A percentile compares a stretch with the other conserved stretches of the same genome.
These are phyloP conservation scores for Ramaria sp. DNA, from an alignment of 768 basidiomycete species.

Conservation along the genomic window DNA sequence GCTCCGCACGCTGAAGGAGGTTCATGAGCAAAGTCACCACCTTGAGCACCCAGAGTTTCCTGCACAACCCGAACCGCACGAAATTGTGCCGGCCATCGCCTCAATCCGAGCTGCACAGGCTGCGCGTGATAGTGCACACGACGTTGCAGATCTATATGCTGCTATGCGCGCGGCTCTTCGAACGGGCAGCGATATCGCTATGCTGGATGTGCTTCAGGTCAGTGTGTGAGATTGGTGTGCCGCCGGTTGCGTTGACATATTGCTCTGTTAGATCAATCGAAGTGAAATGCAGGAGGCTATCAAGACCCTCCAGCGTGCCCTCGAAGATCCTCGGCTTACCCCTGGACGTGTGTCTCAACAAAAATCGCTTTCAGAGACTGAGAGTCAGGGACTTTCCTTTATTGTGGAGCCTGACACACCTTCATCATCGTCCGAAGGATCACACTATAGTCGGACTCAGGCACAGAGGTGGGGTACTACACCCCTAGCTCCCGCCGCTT, in stretches of 20 bases:
- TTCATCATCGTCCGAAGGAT: not conserved
- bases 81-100: slow-evolving; percentile 16
- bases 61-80: not conserved
- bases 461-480: not conserved
- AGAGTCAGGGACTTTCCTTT: not conserved
- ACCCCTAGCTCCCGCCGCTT: not conserved
- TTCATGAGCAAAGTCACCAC: slow-evolving; percentile 21
- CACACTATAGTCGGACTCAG: not conserved
- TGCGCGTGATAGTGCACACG: slow-evolving; percentile 36
- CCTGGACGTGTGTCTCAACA: slow-evolving; percentile 6
- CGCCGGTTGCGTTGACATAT: not conserved
- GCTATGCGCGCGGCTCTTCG: slow-evolving; percentile 50
- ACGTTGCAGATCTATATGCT: slow-evolving; percentile 43
- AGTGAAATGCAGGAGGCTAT: slow-evolving; percentile 74
- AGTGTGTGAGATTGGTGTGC: not conserved
- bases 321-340: slow-evolving; percentile 20
- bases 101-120: slow-evolving; percentile 29
- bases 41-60: not conserved
- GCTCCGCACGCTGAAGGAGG: slow-evolving; percentile 42
- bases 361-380: slow-evolving; percentile 13
- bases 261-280: slow-evolving; percentile 26
- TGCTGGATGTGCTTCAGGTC: slow-evolving; percentile 50
- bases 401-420: not conserved
- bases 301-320: slow-evolving; percentile 63
- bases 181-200: slow-evolving; percentile 49